Evolutionary conservation across 2,329 filamentous ascomycete genomes (phyloP), one percentile per base, ranked within the genome.

Genomic region (Pseudocercospora eumusae): DNA sequence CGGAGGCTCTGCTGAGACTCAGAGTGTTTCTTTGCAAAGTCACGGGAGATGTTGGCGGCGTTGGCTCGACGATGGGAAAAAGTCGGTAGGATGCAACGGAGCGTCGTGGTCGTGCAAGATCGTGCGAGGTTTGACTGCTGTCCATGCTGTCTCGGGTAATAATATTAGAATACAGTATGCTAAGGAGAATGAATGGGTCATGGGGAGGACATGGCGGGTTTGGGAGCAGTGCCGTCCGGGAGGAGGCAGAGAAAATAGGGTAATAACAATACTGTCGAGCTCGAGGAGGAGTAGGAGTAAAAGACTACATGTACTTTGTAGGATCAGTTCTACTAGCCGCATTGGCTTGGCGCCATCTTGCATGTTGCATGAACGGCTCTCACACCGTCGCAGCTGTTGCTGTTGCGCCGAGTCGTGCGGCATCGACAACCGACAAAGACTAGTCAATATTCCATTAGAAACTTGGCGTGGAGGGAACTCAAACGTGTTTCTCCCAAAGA

Each of bases 51-150:
- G 64, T 59, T 36, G 69, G 66, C 49, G 69, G 70, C 18, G 68
- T 71, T 15, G 69, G 63, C 36, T 69, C 70, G 52, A 71, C 69
- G 47, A 61, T 63, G 2, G 70, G 70, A 56, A 73, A 73, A 10
- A 73, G 60, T 44, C 70, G 66, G 61, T 73, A 73, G 33, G 64
- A 64, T 42, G 63, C 56, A 15, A 58, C 60, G 3, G 60, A 56
- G 54, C 56, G 61, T 52, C 63, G 64, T 25, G 49, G 52, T 20
- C 52, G 58, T 54, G 58, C 61, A 15, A 57, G 57, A 25, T 67
- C 56, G 25, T 62, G 57, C 18, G 56, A 63, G 27, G 27, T 57
- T 52, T 60, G 59, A 52, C 49, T 50, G 58, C 56, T 61, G 33
- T 65, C 63, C 60, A 65, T 67, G 52, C 56, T 56, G 57, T 52